phyloP scores from a whole-genome alignment of 2,329 filamentous ascomycete genomes.

The Talaromyces sp. region DNA sequence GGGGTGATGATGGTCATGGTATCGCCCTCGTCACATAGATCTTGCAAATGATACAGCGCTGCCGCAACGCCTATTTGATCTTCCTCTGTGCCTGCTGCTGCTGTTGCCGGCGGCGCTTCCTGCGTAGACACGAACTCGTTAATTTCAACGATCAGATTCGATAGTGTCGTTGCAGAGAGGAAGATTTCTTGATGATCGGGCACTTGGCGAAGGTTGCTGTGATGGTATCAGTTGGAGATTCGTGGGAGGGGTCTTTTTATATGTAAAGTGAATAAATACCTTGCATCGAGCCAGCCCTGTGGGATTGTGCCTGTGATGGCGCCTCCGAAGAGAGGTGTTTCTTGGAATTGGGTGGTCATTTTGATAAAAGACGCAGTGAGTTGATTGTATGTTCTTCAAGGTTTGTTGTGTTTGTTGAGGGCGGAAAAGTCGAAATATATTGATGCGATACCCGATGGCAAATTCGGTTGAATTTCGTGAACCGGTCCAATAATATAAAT shows the following conservation, averaged over 20 bases:
- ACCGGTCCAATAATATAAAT: not conserved
- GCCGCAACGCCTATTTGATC: slow-evolving; percentile 62
- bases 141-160: slow-evolving; percentile 85
- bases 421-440: not conserved
- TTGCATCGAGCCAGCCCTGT: slow-evolving; percentile 30
- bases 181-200: slow-evolving; percentile 78
- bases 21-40: slow-evolving; percentile 61
- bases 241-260: not conserved
- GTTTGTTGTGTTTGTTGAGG: too few relatives aligned
- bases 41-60: slow-evolving; percentile 61
- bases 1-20: slow-evolving; percentile 62
- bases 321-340: slow-evolving; percentile 29
- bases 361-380: too few relatives aligned
- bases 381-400: not conserved
- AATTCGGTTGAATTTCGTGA: not conserved
- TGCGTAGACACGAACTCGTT: slow-evolving; percentile 63
- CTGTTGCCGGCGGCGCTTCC: slow-evolving; percentile 13
- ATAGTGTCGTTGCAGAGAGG: slow-evolving; percentile 76
- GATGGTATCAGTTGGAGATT: not conserved
- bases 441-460: not conserved
- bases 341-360: slow-evolving; percentile 11
- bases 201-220: slow-evolving; percentile 31
- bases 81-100: slow-evolving; percentile 39
- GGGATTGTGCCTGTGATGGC: slow-evolving; percentile 29
- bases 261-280: slow-evolving; percentile 15